Percentiles rank a stretch among this genome's conserved stretches.
phyloP scores from a whole-genome alignment of 208 protist genomes.

The Leishmania martiniquensis region DNA sequence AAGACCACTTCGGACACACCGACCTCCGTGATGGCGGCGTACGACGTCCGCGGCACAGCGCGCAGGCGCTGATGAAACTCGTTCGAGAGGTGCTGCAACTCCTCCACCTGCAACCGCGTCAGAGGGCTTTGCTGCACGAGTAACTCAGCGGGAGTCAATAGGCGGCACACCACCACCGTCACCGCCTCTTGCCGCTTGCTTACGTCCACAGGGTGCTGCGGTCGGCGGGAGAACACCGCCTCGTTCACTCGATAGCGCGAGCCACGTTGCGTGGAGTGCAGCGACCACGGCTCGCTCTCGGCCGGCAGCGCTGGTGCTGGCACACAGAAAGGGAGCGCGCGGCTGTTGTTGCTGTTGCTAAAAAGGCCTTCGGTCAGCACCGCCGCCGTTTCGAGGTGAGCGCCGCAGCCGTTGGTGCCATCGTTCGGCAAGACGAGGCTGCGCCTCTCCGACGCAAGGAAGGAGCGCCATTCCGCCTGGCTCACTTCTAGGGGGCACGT shows the following conservation, averaged over 20 bases:
- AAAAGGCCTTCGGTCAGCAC: background rate
- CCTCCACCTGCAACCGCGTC: constrained; percentile 6
- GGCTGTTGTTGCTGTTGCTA: background rate
- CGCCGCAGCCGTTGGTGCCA: background rate
- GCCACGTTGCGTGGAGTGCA: background rate
- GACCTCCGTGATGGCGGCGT: constrained; percentile 22
- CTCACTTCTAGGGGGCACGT: constrained; percentile 8
- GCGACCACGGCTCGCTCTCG: background rate
- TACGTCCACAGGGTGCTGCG: constrained; percentile 12
- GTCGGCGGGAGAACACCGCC: constrained; percentile 10
- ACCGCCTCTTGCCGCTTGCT: constrained; percentile 23
- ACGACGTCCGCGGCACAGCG: constrained; percentile 1
- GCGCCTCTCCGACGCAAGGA: constrained; percentile 1
- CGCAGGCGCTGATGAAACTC: constrained; percentile 27
- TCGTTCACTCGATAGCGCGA: constrained; percentile 4
- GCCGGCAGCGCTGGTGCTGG: background rate
- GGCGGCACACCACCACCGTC: constrained; percentile 32
- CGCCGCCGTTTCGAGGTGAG: background rate
- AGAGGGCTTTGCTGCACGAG: constrained; percentile 1
- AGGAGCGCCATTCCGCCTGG: constrained; percentile 12
- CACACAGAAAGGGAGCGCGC: background rate
- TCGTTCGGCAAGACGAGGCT: background rate
- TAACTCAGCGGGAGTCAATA: constrained; percentile 9
- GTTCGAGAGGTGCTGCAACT: constrained; percentile 16
- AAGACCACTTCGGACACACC: constrained; percentile 28